phyloP scores from a whole-genome alignment of 257 asterid species.

The Jacaranda copaia region DNA sequence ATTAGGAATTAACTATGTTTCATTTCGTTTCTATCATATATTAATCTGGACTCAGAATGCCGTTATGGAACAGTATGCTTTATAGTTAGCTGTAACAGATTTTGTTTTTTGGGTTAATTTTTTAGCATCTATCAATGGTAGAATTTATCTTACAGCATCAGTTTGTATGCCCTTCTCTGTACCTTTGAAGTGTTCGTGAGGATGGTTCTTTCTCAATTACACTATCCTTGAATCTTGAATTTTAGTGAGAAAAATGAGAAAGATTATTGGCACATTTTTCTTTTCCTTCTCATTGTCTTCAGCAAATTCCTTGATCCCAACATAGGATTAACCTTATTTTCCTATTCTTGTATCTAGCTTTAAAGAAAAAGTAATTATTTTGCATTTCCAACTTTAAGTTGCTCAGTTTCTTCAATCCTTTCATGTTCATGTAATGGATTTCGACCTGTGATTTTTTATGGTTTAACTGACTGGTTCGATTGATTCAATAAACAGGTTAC shows the following conservation, averaged over 20 bases:
- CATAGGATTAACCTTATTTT: neutral
- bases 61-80: neutral
- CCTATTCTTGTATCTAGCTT: neutral
- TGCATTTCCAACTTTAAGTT: neutral
- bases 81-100: neutral
- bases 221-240: no score
- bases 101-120: no score
- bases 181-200: neutral
- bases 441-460: neutral
- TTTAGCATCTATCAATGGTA: neutral
- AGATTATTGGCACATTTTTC: no score
- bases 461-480: slow-evolving; percentile 9
- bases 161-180: neutral
- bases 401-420: neutral
- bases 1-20: neutral
- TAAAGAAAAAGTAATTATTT: neutral
- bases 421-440: neutral
- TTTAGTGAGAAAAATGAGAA: no score
- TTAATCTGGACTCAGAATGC: neutral
- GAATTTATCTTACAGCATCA: neutral
- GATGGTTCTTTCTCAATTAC: neutral
- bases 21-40: neutral
- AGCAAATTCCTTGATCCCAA: no score
- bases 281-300: no score
- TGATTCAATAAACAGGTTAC: slow-evolving; percentile 65